Base-by-base conservation (phyloP, 75 land plant species). In the Sequoiadendron giganteum region DNA sequence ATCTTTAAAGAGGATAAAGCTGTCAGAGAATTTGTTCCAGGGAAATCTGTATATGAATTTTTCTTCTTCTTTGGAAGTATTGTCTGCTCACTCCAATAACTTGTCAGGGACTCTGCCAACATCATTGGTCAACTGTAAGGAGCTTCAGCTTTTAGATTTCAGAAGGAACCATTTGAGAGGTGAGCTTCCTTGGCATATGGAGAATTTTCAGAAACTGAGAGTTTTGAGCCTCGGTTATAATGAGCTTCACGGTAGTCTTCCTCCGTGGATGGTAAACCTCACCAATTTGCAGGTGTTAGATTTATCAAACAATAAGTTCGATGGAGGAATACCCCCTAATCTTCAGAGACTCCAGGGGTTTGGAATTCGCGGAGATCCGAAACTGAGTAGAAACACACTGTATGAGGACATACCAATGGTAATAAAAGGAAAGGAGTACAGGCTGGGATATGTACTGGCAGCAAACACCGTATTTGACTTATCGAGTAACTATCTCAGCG, bases 191-290 rank as follows among this genome's bases (percentile, higher is more conserved):
- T 36, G 0, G 38, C 0, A 36, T 0, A 0, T 36, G 0, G 38
- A 0, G 43, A 42, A 42, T 42, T 42, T 42, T 42, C 43, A 42
- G 4, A 42, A 42, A 42, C 1, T 42, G 43, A 42, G 43, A 42
- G 43, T 42, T 42, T 3, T 3, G 43, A 42, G 43, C 4, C 43
- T 42, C 1, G 43, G 43, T 1, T 42, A 42, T 42, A 42, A 42
- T 42, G 5, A 42, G 43, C 43, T 42, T 42, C 43, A 42, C 43
- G 43, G 4, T 3, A 42, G 1, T 42, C 43, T 42, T 42, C 43
- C 43, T 40, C 19, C 65, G 0, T 18, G 91, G 90, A 89, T 94
- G 65, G 93, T 91, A n/a, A 90, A 89, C 86, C 86, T 94, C 89
- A 88, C 90, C 4, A 55, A 65, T 39, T 91, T 94, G 55, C 56